A percentile compares a stretch with the other conserved stretches of the same genome.
phyloP scores from a whole-genome alignment of 768 basidiomycete genomes.

The Suillus spraguei region DNA sequence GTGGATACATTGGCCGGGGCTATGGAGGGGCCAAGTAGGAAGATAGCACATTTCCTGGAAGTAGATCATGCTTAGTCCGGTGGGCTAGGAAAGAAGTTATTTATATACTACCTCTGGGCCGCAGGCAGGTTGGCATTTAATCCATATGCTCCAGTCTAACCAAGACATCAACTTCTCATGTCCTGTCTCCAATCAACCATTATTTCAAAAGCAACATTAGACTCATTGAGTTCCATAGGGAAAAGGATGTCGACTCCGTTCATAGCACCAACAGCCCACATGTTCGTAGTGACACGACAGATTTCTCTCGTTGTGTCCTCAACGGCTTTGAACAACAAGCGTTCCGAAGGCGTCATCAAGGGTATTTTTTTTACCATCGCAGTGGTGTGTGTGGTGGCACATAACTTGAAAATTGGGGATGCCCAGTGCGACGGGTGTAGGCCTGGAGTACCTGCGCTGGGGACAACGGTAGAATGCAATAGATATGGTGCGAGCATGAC shows the following conservation, averaged over 20 bases:
- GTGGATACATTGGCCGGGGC: not conserved
- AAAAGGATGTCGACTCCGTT: slow-evolving; percentile 10
- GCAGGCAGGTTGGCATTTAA: slow-evolving; percentile 22
- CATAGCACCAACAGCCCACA: slow-evolving; percentile 22
- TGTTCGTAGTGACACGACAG: slow-evolving; percentile 20
- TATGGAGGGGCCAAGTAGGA: slow-evolving; percentile 24
- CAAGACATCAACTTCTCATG: slow-evolving; percentile 20
- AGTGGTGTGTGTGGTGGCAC: slow-evolving; percentile 13
- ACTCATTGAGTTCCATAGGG: not conserved
- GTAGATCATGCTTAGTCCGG: too few relatives aligned
- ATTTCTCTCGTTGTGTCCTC: slow-evolving; percentile 20
- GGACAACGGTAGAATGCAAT: slow-evolving; percentile 15
- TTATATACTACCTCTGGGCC: slow-evolving; percentile 17
- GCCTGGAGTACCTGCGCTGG: not conserved
- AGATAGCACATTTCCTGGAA: slow-evolving; percentile 30
- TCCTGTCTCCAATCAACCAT: slow-evolving; percentile 16
- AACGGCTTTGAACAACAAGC: slow-evolving; percentile 15
- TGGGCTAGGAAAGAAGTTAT: too few relatives aligned
- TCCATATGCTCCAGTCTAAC: slow-evolving; percentile 28
- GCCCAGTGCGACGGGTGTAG: slow-evolving; percentile 14
- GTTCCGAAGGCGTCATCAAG: slow-evolving; percentile 17
- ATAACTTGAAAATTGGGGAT: slow-evolving; percentile 11
- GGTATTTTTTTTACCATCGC: not conserved
- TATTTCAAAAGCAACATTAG: slow-evolving; percentile 5
- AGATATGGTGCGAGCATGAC: slow-evolving; percentile 22